Base-by-base conservation (phyloP, 2,329 filamentous ascomycete species). In the Trichoderma brevicompactum region DNA sequence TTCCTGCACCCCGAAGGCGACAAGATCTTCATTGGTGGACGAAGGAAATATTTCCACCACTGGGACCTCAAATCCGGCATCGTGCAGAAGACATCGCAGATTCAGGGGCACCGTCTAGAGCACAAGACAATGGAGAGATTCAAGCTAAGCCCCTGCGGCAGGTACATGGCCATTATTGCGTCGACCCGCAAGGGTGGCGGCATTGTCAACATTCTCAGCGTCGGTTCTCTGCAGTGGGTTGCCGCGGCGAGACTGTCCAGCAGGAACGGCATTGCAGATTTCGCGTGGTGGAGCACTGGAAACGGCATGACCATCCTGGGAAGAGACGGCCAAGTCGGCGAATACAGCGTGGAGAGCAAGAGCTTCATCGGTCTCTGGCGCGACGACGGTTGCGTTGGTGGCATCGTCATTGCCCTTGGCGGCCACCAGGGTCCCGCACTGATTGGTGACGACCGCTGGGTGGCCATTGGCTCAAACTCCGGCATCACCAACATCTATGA, bases 401-500 rank as follows among this genome's bases (percentile, higher is more conserved):
- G 90, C 12, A 96, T 93, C 0, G 90, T 92, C 17, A 81, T 99
- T 62, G 86, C 88, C 2, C 83, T 98, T 3, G 94, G 95, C 40
- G 91, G 91, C 0, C 82, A 82, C 34, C 82, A 82, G 73, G 89
- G 89, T 0, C 85, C 88, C 8, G 74, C 75, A 4, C 78, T 79
- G 50, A 80, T 94, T 4, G 94, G 94, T 32, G 89, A 89, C 4
- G 92, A 97, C 77, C 85, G 92, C 65, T 99, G 94, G 93, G 87
- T 97, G 13, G 93, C 92, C 0, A 82, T 97, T 49, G 95, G 95
- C 10, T 94, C 90, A 66, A 91, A 87, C 69, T 93, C 88, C 68
- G 95, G 95, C 66, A 91, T 99, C 65, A 88, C 96, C 65, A 98
- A 98, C 77, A 84, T 99, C 67, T 99, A 99, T 80, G 92, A 98